Conservation (phyloP, 148 eudicot species). For the Silene latifolia region DNA sequence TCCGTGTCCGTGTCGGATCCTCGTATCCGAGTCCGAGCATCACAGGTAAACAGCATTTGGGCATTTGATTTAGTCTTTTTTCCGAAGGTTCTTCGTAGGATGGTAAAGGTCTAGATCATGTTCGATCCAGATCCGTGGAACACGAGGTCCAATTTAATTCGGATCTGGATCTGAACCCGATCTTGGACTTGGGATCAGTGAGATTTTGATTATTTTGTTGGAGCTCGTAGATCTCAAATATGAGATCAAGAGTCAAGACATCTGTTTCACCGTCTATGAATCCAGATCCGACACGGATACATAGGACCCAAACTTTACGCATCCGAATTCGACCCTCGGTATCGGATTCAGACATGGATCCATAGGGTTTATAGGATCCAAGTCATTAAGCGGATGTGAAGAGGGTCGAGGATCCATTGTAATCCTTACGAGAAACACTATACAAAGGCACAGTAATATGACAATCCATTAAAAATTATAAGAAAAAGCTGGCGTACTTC, state of each 20-base stretch:
- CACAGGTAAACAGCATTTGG: too few species aligned
- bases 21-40: too few species aligned
- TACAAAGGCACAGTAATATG: neutral
- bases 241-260: neutral
- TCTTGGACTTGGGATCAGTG: too few species aligned
- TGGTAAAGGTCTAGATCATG: neutral
- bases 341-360: too few species aligned
- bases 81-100: neutral
- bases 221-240: neutral
- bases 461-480: neutral
- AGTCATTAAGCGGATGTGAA: neutral
- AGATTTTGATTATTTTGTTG: neutral
- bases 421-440: neutral
- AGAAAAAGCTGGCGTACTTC: neutral
- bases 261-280: neutral
- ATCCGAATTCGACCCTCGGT: neutral
- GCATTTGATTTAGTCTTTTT: too few species aligned
- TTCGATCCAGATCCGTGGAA: neutral
- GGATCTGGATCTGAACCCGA: too few species aligned
- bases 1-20: too few species aligned
- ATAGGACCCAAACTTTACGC: neutral
- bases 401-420: too few species aligned
- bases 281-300: neutral
- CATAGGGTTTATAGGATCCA: neutral
- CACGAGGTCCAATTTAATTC: too few species aligned